These are phyloP conservation scores for Auriculariales sp. DNA, from an alignment of 768 basidiomycete species.

Conservation along the genomic window DNA sequence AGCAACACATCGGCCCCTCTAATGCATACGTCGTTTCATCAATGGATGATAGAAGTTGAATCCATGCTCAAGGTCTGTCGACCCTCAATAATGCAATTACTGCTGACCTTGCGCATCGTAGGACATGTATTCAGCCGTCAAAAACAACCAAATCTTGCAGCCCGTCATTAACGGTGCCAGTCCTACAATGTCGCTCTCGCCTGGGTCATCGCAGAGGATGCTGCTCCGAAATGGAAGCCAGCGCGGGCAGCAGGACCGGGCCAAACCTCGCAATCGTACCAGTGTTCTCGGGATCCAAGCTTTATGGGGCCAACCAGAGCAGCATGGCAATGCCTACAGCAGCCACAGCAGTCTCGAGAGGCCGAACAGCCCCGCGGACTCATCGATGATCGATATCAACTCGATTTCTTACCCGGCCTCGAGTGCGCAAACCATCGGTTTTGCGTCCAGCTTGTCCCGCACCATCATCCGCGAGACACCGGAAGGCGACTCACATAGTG, in stretches of 20 bases:
- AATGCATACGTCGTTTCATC: constrained; percentile 37
- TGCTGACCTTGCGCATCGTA: constrained; percentile 15
- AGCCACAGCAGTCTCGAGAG: constrained; percentile 77
- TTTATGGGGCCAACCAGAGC: constrained; percentile 45
- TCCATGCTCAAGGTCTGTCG: constrained; percentile 56
- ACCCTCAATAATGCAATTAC: background rate
- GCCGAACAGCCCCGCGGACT: constrained; percentile 83
- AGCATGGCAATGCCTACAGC: constrained; percentile 54
- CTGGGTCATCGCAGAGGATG: constrained; percentile 28
- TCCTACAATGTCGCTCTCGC: constrained; percentile 43
- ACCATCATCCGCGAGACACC: constrained; percentile 92
- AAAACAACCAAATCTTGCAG: constrained; percentile 79
- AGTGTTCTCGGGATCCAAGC: constrained; percentile 83
- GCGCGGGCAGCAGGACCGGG: constrained; percentile 54
- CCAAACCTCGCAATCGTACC: constrained; percentile 71
- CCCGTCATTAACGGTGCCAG: constrained; percentile 40
- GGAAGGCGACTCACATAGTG: constrained; percentile 71
- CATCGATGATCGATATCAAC: constrained; percentile 70
- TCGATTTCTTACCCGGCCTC: background rate
- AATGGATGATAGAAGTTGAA: constrained; percentile 84
- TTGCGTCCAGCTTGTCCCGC: constrained; percentile 89
- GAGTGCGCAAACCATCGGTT: constrained; percentile 57
- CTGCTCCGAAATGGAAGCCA: constrained; percentile 55
- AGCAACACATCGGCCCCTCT: constrained; percentile 28
- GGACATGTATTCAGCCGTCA: constrained; percentile 93